Evolutionary conservation across 2,329 filamentous ascomycete genomes (phyloP), one percentile per base, ranked within the genome.

Genomic region (Alternaria incomplexa): DNA sequence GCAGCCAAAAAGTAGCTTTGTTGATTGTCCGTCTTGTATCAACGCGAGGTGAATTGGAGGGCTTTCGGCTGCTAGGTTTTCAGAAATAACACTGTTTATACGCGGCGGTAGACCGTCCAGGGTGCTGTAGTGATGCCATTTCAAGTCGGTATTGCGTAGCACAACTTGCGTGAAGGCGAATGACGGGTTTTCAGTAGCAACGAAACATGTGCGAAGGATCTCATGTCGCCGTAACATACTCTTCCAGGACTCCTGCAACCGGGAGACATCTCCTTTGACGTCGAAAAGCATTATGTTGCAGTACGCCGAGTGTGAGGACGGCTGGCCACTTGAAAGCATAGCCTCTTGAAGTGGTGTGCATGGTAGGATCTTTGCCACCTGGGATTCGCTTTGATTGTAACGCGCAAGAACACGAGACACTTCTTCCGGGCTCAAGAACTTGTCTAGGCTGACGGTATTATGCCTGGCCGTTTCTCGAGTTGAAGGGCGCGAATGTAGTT

Each of bases 271-370:
- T 1, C 84, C 82, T 5, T 79, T 80, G 7, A 96, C 74, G 6
- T 85, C 83, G 64, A 97, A 86, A 0, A 90, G 78, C 59, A 92
- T 88, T 51, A 87, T 87, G 75, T 97, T 97, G 71, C 86, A 88
- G 75, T 97, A 97, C 2, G 88, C 84, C 1, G 80, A 79, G 11
- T 81, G 77, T 2, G 79, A 79, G 3, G 65, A 82, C 71, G 80
- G 80, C 5, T 77, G 68, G 25, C 80, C 80, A 9, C 88, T 86
- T 3, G 89, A 90, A 0, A 97, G 83, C 93, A 97, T 97, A 1
- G 90, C 91, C 81, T 96, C 91, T 77, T 97, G 94, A 0, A 97
- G 81, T 1, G 93, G 91, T 2, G 93, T 96, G 74, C 94, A 97
- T 1, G 93, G 93, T 6, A 94, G 80, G 9, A 97, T 83, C 1